Evolutionary conservation across 169 alveolate genomes (phyloP), one percentile per base, ranked within the genome.

Genomic region (Plasmodium malariae): DNA sequence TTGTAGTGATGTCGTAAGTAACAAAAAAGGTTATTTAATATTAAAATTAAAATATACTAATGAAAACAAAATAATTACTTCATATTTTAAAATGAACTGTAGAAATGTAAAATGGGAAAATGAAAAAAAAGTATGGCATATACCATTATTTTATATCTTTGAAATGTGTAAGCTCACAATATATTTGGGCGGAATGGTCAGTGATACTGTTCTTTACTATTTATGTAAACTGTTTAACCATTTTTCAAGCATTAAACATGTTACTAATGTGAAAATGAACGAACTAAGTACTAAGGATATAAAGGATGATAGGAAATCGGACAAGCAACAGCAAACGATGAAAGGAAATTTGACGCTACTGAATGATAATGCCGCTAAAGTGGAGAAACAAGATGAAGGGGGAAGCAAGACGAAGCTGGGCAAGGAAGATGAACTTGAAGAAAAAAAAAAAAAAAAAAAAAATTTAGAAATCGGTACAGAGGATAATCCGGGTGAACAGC

Each of bases 71-170:
- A 78, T 69, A 24, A 78, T 78, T 0, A 78, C 89, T n/a, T 78
- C 89, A 21, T 78, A 78, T 63, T 78, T 78, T 78, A 78, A 78
- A 55, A 78, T 78, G 21, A 48, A 78, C 51, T 78, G 89, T 63
- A 51, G 89, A 32, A 78, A 78, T 63, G 76, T 43, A 7, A 62
- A 78, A 54, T 78, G 89, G 89, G 89, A 78, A 0, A 78, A 54
- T 17, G 89, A 78, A 54, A 78, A 78, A 7, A 78, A 78, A 55
- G 76, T 78, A 21, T 78, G 89, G 89, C 80, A 78, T 68, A 78
- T 78, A 24, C 89, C 89, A 21, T 45, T 78, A 21, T 78, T 78
- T 78, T 78, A 78, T 34, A 78, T 78, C 0, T 78, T 62, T 40
- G 89, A 78, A 69, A 55, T 78, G 30, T 40, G 70, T 1, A 78